Evolutionary conservation across 2,329 filamentous ascomycete genomes (phyloP).

Genomic region (Stachybotrys chartarum): DNA sequence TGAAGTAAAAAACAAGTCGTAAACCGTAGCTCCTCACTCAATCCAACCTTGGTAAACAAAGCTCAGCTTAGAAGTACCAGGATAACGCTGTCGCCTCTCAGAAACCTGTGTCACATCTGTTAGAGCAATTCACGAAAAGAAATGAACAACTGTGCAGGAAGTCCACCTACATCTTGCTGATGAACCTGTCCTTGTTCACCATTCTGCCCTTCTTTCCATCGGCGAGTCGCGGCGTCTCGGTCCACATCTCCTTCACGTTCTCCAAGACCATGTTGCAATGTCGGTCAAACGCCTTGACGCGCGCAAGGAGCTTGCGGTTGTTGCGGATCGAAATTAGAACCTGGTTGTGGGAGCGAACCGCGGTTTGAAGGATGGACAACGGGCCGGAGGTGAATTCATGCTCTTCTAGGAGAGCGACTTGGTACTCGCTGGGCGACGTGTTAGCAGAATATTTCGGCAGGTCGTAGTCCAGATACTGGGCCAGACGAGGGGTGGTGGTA

Average conservation of each 20-base stretch:
- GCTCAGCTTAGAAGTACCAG: slow-evolving; percentile 70
- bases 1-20: slow-evolving; percentile 12
- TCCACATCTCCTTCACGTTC: slow-evolving; percentile 98
- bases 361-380: slow-evolving; percentile 91
- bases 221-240: slow-evolving; percentile 76
- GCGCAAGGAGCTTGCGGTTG: slow-evolving; percentile 94
- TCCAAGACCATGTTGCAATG: slow-evolving; percentile 99
- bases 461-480: no score
- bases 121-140: no score
- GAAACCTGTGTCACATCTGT: slow-evolving; percentile 50
- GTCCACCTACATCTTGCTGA: slow-evolving; percentile 81
- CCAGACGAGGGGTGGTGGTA: slow-evolving; percentile 1
- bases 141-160: neutral
- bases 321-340: slow-evolving; percentile 96
- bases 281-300: slow-evolving; percentile 96
- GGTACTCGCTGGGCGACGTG: slow-evolving; percentile 63
- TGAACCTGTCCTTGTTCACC: slow-evolving; percentile 97
- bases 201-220: slow-evolving; percentile 82
- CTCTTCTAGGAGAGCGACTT: slow-evolving; percentile 65
- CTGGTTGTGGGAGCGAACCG: slow-evolving; percentile 88
- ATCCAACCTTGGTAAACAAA: slow-evolving; percentile 8
- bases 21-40: neutral
- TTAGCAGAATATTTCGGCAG: neutral
- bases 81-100: slow-evolving; percentile 83
- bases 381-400: slow-evolving; percentile 48